Conservation (phyloP, 2,329 filamentous ascomycete species). For the Trichoderma lentiforme region DNA sequence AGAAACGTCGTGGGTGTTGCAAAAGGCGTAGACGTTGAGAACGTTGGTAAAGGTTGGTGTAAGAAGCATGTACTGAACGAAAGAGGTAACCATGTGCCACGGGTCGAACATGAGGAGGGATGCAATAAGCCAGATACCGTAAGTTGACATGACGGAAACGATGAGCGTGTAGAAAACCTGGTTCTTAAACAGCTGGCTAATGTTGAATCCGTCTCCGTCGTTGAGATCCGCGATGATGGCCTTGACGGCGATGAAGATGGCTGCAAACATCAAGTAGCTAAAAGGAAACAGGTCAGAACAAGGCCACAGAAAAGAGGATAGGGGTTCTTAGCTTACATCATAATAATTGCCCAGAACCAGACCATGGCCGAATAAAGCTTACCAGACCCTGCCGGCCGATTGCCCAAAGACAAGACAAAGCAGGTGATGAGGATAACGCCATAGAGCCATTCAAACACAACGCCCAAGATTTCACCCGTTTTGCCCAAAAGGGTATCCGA, state of each 20-base stretch:
- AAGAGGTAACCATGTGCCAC: constrained; percentile 98
- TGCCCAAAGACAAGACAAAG: constrained; percentile 91
- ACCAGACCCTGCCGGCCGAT: constrained; percentile 89
- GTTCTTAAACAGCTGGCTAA: constrained; percentile 77
- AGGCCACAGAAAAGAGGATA: background rate
- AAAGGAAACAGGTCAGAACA: constrained; percentile 23
- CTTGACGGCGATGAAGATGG: constrained; percentile 87
- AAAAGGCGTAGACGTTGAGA: constrained; percentile 98
- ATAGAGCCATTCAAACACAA: constrained; percentile 96
- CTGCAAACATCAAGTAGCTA: constrained; percentile 89
- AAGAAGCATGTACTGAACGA: constrained; percentile 89
- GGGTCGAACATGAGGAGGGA: constrained; percentile 95
- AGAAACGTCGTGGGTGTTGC: constrained; percentile 95
- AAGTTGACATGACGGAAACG: constrained; percentile 87
- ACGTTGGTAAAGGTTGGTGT: constrained; percentile 98
- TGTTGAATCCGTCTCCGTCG: constrained; percentile 60
- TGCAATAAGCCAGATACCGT: constrained; percentile 85
- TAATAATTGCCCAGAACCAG: constrained; percentile 96
- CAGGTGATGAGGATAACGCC: constrained; percentile 88
- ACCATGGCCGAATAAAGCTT: constrained; percentile 95
- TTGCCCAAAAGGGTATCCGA: constrained; percentile 66
- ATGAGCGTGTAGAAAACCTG: constrained; percentile 90
- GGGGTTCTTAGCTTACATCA: constrained; percentile 60
- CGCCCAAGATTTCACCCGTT: constrained; percentile 74
- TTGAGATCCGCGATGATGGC: constrained; percentile 72